Conservation (phyloP, 495 filamentous ascomycete genomes). For the Penicillium malachiteum region DNA sequence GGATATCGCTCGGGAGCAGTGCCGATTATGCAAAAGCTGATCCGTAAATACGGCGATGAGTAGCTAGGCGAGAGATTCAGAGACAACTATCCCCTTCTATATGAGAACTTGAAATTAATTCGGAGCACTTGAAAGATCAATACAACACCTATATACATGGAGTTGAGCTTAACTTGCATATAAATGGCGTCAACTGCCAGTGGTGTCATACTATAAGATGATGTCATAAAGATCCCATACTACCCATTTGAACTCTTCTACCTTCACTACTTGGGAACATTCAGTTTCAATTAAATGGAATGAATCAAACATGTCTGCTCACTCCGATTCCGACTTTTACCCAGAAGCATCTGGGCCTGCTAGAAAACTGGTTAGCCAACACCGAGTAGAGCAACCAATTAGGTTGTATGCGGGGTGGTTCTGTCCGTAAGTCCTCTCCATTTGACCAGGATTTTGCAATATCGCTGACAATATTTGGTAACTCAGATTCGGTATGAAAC, state of each 20-base stretch:
- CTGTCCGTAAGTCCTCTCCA: constrained; percentile 41
- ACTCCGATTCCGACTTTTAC: constrained; percentile 47
- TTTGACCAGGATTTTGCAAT: neutral
- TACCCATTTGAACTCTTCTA: no score
- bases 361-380: constrained; percentile 46
- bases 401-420: constrained; percentile 68
- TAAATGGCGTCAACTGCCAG: no score
- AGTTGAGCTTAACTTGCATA: no score
- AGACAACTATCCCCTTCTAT: no score
- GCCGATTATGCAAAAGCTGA: constrained; percentile 69
- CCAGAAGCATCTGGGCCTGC: constrained; percentile 54
- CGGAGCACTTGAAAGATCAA: no score
- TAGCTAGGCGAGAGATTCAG: no score
- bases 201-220: no score
- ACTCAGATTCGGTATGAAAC: constrained; percentile 26
- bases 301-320: constrained; percentile 15
- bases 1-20: constrained; percentile 72
- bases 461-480: constrained; percentile 10
- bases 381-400: constrained; percentile 49
- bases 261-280: neutral
- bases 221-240: no score
- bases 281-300: neutral
- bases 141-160: no score
- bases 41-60: constrained; percentile 59
- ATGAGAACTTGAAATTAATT: no score